Evolutionary conservation across 2,329 filamentous ascomycete species (phyloP).

Genomic region (Daldinia sp.): DNA sequence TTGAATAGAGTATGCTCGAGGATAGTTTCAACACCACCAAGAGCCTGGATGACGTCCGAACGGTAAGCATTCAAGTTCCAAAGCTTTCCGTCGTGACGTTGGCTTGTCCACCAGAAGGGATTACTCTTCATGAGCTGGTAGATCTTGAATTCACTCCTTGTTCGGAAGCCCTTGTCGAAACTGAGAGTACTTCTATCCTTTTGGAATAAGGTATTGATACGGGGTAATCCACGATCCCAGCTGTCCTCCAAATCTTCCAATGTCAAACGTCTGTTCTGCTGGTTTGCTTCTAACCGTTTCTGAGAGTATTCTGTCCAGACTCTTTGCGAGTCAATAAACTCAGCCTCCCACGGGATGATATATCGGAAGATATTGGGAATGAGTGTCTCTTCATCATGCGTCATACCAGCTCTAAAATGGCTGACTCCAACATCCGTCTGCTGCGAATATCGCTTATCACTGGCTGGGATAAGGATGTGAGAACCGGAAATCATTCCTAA

Average conservation of each 20-base stretch:
- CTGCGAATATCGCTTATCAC: slow-evolving; percentile 97
- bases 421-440: slow-evolving; percentile 98
- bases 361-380: slow-evolving; percentile 99
- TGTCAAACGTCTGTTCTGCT: slow-evolving; percentile 93
- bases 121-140: slow-evolving; percentile 99
- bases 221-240: slow-evolving; percentile 95
- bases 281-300: slow-evolving; percentile 95
- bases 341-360: slow-evolving; percentile 98
- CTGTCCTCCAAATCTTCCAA: slow-evolving; percentile 97
- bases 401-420: slow-evolving; percentile 97
- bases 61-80: slow-evolving; percentile 97
- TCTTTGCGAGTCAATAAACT: slow-evolving; percentile 98
- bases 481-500: slow-evolving; percentile 99
- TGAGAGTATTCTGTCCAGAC: slow-evolving; percentile 99
- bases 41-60: slow-evolving; percentile 94
- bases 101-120: slow-evolving; percentile 99
- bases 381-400: slow-evolving; percentile 94
- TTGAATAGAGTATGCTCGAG: slow-evolving; percentile 97
- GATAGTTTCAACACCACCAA: slow-evolving; percentile 97
- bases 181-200: slow-evolving; percentile 96
- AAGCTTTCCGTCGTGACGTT: slow-evolving; percentile 94
- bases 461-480: slow-evolving; percentile 95
- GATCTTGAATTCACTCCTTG: slow-evolving; percentile 95
- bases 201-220: slow-evolving; percentile 99
- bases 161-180: slow-evolving; percentile 98